Base-by-base conservation (phyloP, 2,329 filamentous ascomycete species). In the Blastomyces silverae region DNA sequence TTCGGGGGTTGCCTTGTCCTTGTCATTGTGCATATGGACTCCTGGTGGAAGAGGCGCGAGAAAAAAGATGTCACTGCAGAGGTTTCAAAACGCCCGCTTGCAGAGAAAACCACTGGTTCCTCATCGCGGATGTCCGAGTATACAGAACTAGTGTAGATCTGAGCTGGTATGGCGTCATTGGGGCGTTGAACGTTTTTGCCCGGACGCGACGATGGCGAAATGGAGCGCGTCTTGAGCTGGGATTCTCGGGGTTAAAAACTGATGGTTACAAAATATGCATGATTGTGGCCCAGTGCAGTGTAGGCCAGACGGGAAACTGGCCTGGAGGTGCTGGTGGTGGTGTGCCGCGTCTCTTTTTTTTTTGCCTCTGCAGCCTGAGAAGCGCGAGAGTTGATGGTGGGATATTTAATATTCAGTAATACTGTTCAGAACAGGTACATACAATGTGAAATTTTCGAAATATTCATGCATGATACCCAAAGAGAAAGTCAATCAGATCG, bases 361-460 rank as follows among this genome's bases (percentile, higher is more conserved):
- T 59, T 44, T 59, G 31, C 22, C 34, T 25, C 34, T 10, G 11
- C 37, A 0, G 11, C 7, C 22, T 11, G 11, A 20, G 42, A 22
- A 39, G 20, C 31, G 56, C 39, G 39, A 48, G 46, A 10, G 39
- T 46, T 37, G 37, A 22, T 17, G 37, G 17, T 50, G 28, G 31
- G 50, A 50, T 50, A 48, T 46, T 42, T n/a, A 48, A 31, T 20
- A 22, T 31, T 31, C 13, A 44, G 37, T 31, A 46, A 37, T 61
- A 61, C 58, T 34, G 58, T 61, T 22, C 28, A 61, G 25, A 61
- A 48, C 58, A 42, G 17, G 39, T 61, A 50, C 44, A 61, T 58
- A 58, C 34, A 8, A 6, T 15, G 25, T 50, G 58, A 48, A 61
- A 61, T 34, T 48, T 61, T 34, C 28, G 58, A 61, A 61, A 61